Conservation (phyloP, 257 asterid species). For the Solanum paucissectum region DNA sequence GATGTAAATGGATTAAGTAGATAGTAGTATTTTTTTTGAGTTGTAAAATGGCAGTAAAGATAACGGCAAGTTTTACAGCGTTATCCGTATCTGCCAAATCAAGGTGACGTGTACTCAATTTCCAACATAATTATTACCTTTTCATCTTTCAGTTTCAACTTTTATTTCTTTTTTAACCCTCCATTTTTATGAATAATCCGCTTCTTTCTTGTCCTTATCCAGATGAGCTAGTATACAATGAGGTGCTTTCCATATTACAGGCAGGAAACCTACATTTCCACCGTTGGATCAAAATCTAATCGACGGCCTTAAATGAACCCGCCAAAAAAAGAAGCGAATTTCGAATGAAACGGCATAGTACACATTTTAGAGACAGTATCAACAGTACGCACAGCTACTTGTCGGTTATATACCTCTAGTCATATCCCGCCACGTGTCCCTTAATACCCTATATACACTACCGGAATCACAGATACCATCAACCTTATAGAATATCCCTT, state of each 20-base stretch:
- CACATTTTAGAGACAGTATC: background rate
- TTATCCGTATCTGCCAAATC: background rate
- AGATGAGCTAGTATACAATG: background rate
- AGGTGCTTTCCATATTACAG: background rate
- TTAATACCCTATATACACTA: background rate
- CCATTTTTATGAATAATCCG: background rate
- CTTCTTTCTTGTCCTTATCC: background rate
- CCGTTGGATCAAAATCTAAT: background rate
- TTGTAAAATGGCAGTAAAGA: background rate
- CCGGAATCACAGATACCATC: background rate
- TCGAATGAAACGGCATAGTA: background rate
- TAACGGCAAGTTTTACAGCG: background rate
- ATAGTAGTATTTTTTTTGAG: too few species aligned
- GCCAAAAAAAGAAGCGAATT: background rate
- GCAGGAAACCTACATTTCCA: background rate
- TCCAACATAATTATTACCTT: background rate
- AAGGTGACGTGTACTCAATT: background rate
- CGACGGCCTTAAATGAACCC: background rate
- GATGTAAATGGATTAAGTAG: conserved; percentile 12
- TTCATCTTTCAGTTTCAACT: background rate
- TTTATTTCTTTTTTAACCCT: background rate
- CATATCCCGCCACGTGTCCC: conserved; percentile 6
- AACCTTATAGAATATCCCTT: background rate
- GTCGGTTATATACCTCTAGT: background rate
- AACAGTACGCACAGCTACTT: conserved; percentile 8